Evolutionary conservation across 2,329 filamentous ascomycete species (phyloP).

Genomic region (Aspergillus novoparasiticus): DNA sequence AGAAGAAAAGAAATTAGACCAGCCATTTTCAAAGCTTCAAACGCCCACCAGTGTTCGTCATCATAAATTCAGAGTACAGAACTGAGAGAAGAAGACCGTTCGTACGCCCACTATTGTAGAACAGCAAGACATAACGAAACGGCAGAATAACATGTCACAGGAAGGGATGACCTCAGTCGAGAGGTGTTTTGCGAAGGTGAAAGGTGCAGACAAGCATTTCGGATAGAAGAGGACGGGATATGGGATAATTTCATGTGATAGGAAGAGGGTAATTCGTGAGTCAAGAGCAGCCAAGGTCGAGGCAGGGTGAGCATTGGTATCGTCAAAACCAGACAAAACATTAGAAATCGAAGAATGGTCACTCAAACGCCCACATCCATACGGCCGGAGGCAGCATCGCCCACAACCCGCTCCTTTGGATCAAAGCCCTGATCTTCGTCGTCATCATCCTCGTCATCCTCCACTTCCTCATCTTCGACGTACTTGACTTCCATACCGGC

Average conservation of each 20-base stretch:
- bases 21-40: constrained; percentile 28
- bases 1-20: constrained; percentile 25
- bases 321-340: constrained; percentile 1
- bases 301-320: constrained; percentile 4
- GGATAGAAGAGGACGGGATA: not conserved
- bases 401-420: constrained; percentile 28
- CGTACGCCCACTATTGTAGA: constrained; percentile 29
- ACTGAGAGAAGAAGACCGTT: constrained; percentile 27
- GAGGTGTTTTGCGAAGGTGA: not conserved
- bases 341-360: not conserved
- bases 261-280: not conserved
- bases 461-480: constrained; percentile 66
- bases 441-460: constrained; percentile 46
- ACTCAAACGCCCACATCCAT: constrained; percentile 41
- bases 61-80: constrained; percentile 32
- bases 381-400: constrained; percentile 36
- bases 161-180: not conserved
- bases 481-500: constrained; percentile 75
- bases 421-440: constrained; percentile 28
- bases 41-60: constrained; percentile 28
- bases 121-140: constrained; percentile 3
- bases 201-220: not conserved
- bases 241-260: not conserved
- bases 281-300: not conserved
- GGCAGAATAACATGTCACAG: constrained; percentile 6